Base-by-base conservation (phyloP, 371 early-diverging fungal species). In the Encephalitozoon hellem region DNA sequence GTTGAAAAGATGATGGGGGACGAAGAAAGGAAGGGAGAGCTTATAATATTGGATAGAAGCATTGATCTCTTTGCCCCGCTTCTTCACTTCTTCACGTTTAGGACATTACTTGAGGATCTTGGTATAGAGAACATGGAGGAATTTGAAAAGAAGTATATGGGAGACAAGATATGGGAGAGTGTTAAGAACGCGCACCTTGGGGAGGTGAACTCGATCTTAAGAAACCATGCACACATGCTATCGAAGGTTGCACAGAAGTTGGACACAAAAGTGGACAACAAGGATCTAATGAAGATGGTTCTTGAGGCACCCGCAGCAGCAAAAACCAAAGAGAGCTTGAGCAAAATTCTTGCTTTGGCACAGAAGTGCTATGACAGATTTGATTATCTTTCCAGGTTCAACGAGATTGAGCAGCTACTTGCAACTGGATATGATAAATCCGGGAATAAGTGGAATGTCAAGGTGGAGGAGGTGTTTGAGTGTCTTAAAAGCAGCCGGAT, bases 51-150 rank as follows among this genome's bases (percentile, higher is more conserved):
- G 42, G 84, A 85, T 52, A 55, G 86, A 45, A 64, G 68, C 21
- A 32, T 77, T 4, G 86, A 85, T 72, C 55, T 85, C 26, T 78
- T 52, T 53, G 76, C 83, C 1, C 86, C 86, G 8, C 53, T 85
- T 9, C 23, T 85, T 12, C 83, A 85, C 53, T 85, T 74, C 39
- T 85, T 80, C 72, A 77, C 80, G 2, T 84, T 85, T 77, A 72
- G 81, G 38, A 66, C 81, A 15, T 25, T 84, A 12, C 51, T 85
- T 41, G 54, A 42, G 21, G 79, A 79, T 21, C 30, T 72, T 2
- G 78, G 73, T 18, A 30, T 75, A 12, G 66, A 75, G 28, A 15
- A 70, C 30, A 28, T 74, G 26, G 77, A 51, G 9, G 64, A 64
- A 55, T 68, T 71, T 42, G 43, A 49, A 18, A 65, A 72, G 66